Evolutionary conservation across 306 rosid species (phyloP), one percentile per base, ranked within the genome.

Genomic region (Luffa aegyptiaca): DNA sequence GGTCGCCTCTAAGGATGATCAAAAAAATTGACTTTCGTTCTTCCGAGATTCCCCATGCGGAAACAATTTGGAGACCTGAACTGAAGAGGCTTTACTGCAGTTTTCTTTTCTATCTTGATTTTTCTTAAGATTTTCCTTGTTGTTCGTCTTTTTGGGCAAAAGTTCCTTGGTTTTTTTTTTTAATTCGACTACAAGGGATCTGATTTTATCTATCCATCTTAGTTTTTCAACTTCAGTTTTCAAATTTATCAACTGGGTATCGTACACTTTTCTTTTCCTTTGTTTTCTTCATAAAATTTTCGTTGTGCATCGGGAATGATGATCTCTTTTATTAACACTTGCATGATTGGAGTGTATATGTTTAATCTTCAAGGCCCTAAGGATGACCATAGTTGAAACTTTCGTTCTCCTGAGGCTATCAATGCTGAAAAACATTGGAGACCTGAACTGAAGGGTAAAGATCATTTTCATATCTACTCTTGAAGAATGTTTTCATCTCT

Each of bases 1-100:
- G 4, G 16, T 17, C 10, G 81, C 81, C 75, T 79, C 76, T 64
- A 65, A 85, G 20, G 96, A 91, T 91, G 92, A 85, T 66, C 8
- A 72, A 39, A 44, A 68, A 36, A 26, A 42, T 76, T 72, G 45
- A 82, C 79, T 84, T 83, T 87, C 87, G 90, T 90, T 88, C 91
- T 88, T 85, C 90, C 80, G 89, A 91, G 85, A 46, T 82, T 53
- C 31, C 55, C 80, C 78, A 9, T 89, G 97, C 79, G 84, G 97
- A 89, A 86, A 84, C 79, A 0, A 73, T 48, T 82, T 89, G 90
- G 93, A 90, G 97, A 90, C 92, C 97, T 92, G 93, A 92, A 86
- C 95, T 92, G 95, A 92, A 90, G 95, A 90, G 93, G 90, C 87
- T 72, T 2, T 31, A 14, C 33, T 48, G 3, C 26, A 64, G 31